Evolutionary conservation across 768 basidiomycete genomes (phyloP), one percentile per base, ranked within the genome.

Genomic region (Cantharellus cinnabarinus): DNA sequence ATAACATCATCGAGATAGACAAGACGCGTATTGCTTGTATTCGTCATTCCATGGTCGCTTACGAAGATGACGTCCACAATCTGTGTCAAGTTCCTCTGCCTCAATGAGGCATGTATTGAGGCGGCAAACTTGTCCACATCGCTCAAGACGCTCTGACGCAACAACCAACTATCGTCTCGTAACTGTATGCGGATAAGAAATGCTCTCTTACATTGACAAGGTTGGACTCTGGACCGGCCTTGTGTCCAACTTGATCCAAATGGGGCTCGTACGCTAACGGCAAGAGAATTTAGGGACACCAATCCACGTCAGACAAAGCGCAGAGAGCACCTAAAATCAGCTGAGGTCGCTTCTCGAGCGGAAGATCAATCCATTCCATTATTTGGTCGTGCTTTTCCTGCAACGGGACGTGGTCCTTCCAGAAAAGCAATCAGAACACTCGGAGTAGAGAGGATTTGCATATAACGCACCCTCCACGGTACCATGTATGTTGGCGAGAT

Each of bases 41-140:
- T 85, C 1, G 80, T 83, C 86, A 89, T 91, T n/a, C 88, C 89
- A 64, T 89, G 85, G 67, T 89, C 87, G 62, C 83, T 85, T 63
- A 95, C 89, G 64, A 93, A 90, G 34, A 94, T 76, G 40, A 94
- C 75, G 67, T 95, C 88, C 7, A 90, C 82, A 20, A 93, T 85
- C 52, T 84, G 77, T 1, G 79, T 81, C 35, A 94, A 75, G 65
- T 91, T 89, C 3, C 91, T 79, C 3, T 73, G 73, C 53, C 73
- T 73, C 41, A 95, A 71, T 0, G 77, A 75, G 10, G 71, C 70
- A 58, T 85, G 81, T 5, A 95, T 70, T 59, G 82, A 73, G 59
- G 75, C 78, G 2, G 87, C 83, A 64, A 94, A 91, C 15, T 66
- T 65, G 65, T 95, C 91, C 3, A 91, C 79, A 53, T 77, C 64